Percentiles rank a stretch among this genome's conserved stretches.
These are phyloP conservation scores for Thelonectria discophora DNA, from an alignment of 2,329 filamentous ascomycete species.

Conservation along the genomic window DNA sequence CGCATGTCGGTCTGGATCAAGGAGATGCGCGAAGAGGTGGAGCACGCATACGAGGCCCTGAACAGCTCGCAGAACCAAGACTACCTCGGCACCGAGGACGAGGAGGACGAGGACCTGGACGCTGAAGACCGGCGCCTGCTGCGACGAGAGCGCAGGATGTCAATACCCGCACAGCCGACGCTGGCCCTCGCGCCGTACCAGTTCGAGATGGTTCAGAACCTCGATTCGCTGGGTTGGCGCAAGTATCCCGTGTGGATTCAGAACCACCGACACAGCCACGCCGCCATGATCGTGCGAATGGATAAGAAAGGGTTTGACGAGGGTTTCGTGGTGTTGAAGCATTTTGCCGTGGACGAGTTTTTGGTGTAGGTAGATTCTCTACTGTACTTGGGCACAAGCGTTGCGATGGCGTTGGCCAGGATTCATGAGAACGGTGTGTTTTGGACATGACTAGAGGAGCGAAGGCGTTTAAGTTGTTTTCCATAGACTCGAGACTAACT, in stretches of 20 bases:
- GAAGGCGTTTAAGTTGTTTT: background rate
- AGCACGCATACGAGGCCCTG: slow-evolving; percentile 78
- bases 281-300: slow-evolving; percentile 85
- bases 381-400: background rate
- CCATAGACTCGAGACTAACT: background rate
- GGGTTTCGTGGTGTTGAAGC: slow-evolving; percentile 78
- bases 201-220: slow-evolving; percentile 82
- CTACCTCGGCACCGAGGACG: slow-evolving; percentile 70
- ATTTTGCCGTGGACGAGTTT: slow-evolving; percentile 85
- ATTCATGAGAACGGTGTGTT: background rate
- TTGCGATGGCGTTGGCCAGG: background rate
- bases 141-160: slow-evolving; percentile 52
- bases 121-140: slow-evolving; percentile 54
- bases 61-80: slow-evolving; percentile 75
- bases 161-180: slow-evolving; percentile 66
- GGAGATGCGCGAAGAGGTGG: slow-evolving; percentile 77
- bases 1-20: slow-evolving; percentile 79
- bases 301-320: slow-evolving; percentile 75
- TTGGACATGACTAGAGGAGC: background rate
- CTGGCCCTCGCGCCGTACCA: slow-evolving; percentile 82
- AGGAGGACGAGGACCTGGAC: slow-evolving; percentile 49
- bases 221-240: slow-evolving; percentile 73
- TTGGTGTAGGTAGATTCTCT: slow-evolving; percentile 36
- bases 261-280: slow-evolving; percentile 82
- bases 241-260: slow-evolving; percentile 79